Evolutionary conservation across 2,329 filamentous ascomycete species (phyloP).

Genomic region (Zasmidium angulare): DNA sequence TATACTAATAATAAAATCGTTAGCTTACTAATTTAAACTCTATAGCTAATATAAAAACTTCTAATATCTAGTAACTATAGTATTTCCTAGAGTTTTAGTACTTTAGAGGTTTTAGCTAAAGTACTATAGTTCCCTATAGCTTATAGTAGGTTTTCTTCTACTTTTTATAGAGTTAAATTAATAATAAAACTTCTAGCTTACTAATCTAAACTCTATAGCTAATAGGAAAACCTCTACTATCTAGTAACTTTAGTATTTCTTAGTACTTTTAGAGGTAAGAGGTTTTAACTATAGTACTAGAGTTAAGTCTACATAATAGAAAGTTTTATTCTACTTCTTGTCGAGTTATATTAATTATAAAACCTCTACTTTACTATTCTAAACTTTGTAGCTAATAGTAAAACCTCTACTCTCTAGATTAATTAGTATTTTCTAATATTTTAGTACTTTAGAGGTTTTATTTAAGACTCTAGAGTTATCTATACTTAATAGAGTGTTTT

Average conservation of each 20-base stretch:
- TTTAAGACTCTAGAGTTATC: neutral
- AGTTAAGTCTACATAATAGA: neutral
- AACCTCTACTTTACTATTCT: neutral
- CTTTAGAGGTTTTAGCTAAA: too few relatives aligned
- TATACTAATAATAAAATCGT: too few relatives aligned
- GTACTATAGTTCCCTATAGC: too few relatives aligned
- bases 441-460: neutral
- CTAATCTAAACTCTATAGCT: neutral
- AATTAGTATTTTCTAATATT: neutral
- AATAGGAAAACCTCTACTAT: too few relatives aligned
- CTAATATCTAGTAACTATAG: too few relatives aligned
- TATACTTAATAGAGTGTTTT: neutral
- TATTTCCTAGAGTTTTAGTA: too few relatives aligned
- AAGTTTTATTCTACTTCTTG: neutral
- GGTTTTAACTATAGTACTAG: neutral
- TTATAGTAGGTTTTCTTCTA: too few relatives aligned
- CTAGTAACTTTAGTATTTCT: too few relatives aligned
- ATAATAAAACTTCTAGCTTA: neutral
- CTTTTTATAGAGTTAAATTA: too few relatives aligned
- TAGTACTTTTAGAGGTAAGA: neutral
- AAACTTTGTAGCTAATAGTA: too few relatives aligned
- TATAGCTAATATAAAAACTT: too few relatives aligned
- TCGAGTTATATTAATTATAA: neutral
- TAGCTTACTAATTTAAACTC: neutral
- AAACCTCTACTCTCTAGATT: too few relatives aligned